Conservation (phyloP, 2,329 filamentous ascomycete species). For the Leptosphaerulina australis region DNA sequence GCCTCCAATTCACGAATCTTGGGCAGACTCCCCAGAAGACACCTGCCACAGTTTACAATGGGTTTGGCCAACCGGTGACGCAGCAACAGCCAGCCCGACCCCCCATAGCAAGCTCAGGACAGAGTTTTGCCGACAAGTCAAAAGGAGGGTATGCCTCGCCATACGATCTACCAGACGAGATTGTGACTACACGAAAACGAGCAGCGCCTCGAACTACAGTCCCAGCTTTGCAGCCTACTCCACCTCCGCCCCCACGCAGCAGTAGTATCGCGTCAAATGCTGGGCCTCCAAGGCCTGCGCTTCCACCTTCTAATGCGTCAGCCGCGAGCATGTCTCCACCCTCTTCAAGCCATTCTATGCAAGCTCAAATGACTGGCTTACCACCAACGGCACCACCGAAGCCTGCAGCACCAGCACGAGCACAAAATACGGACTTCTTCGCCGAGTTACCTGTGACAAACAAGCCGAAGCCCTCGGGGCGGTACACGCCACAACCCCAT, state of each 20-base stretch:
- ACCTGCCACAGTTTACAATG: slow-evolving; percentile 32
- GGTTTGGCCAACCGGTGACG: slow-evolving; percentile 37
- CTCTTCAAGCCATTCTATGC: slow-evolving; percentile 48
- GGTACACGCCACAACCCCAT: slow-evolving; percentile 48
- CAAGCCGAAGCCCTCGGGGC: slow-evolving; percentile 49
- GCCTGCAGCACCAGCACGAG: slow-evolving; percentile 35
- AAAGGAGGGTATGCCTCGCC: slow-evolving; percentile 94
- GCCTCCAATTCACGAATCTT: slow-evolving; percentile 57
- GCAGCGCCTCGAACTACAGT: slow-evolving; percentile 36
- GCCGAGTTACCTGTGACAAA: slow-evolving; percentile 54
- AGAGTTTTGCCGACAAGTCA: slow-evolving; percentile 88
- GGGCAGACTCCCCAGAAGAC: slow-evolving; percentile 38
- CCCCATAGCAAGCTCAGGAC: slow-evolving; percentile 59
- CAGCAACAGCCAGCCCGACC: slow-evolving; percentile 50
- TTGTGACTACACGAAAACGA: slow-evolving; percentile 73
- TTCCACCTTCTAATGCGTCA: slow-evolving; percentile 42
- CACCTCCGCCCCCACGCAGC: slow-evolving; percentile 65
- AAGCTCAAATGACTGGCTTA: slow-evolving; percentile 39
- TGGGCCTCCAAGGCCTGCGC: slow-evolving; percentile 28
- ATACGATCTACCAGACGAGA: slow-evolving; percentile 91
- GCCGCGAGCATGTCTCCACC: slow-evolving; percentile 49
- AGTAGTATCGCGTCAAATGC: slow-evolving; percentile 59
- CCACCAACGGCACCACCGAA: slow-evolving; percentile 32
- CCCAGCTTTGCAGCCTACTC: slow-evolving; percentile 49
- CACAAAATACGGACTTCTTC: slow-evolving; percentile 53